phyloP scores from a whole-genome alignment of 768 basidiomycete genomes.

The Phaffia australis region DNA sequence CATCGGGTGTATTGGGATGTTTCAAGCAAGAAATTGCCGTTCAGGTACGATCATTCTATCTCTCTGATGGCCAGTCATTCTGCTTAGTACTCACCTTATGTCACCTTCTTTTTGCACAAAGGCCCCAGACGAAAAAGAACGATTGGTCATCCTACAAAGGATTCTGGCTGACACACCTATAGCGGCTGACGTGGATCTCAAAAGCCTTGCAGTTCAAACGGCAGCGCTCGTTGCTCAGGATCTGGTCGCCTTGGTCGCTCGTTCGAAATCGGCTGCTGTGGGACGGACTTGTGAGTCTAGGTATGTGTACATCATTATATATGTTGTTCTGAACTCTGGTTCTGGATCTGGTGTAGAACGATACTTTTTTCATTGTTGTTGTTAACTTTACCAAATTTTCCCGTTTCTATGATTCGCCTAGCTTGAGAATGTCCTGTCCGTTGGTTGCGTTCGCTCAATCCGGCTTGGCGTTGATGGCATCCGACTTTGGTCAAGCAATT shows the following conservation, averaged over 20 bases:
- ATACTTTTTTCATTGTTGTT: too few relatives aligned
- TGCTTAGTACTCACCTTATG: background rate
- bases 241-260: constrained; percentile 55
- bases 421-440: background rate
- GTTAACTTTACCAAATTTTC: too few relatives aligned
- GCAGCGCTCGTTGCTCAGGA: constrained; percentile 82
- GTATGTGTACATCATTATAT: background rate
- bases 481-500: constrained; percentile 65
- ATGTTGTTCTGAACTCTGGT: background rate
- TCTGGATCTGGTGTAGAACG: background rate
- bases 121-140: constrained; percentile 70
- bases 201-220: constrained; percentile 65
- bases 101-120: constrained; percentile 35
- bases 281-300: constrained; percentile 37
- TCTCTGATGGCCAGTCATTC: background rate
- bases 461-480: constrained; percentile 41
- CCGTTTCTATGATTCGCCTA: background rate
- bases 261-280: constrained; percentile 50
- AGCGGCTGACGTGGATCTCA: constrained; percentile 68
- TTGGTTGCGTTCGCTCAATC: constrained; percentile 33
- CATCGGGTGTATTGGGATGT: constrained; percentile 51
- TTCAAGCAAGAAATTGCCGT: constrained; percentile 80
- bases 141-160: constrained; percentile 51
- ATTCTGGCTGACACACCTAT: constrained; percentile 43
- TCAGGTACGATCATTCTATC: constrained; percentile 45